Evolutionary conservation across 306 rosid species (phyloP).

Genomic region (Cajanus cajan): DNA sequence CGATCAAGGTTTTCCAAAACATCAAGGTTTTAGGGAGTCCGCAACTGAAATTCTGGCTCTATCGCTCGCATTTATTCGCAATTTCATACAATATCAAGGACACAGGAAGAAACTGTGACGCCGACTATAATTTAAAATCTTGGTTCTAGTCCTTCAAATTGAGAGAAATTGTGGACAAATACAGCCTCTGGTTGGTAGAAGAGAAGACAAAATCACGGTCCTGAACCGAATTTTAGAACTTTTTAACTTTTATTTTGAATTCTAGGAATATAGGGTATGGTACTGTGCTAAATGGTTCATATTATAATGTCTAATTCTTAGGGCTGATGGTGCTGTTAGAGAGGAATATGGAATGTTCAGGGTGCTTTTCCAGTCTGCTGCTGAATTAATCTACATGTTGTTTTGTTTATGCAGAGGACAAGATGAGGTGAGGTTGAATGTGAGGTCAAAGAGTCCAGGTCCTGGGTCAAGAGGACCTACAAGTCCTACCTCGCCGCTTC

Average conservation of each 20-base stretch:
- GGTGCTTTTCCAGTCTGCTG: constrained; percentile 26
- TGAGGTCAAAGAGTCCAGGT: constrained; percentile 78
- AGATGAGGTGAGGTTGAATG: constrained; percentile 50
- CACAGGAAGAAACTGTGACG: too few relatives aligned
- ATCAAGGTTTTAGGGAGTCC: neutral
- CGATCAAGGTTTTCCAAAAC: neutral
- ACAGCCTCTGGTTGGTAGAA: neutral
- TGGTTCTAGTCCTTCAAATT: neutral
- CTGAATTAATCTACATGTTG: constrained; percentile 28
- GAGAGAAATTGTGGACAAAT: neutral
- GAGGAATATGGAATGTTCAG: constrained; percentile 1
- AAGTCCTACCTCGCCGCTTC: constrained; percentile 92
- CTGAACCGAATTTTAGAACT: neutral
- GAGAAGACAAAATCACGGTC: neutral
- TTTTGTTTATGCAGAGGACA: constrained; percentile 54
- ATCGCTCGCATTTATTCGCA: neutral
- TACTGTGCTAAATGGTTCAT: neutral
- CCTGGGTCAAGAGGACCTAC: constrained; percentile 85
- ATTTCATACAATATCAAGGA: neutral
- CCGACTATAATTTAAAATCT: neutral
- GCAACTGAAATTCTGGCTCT: too few relatives aligned
- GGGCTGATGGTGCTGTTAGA: constrained; percentile 1
- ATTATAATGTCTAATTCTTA: neutral
- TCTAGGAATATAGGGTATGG: constrained; percentile 2
- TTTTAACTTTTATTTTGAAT: neutral